Evolutionary conservation across 106 monocot genomes (phyloP).

Genomic region (Acanthochlamys bracteata): DNA sequence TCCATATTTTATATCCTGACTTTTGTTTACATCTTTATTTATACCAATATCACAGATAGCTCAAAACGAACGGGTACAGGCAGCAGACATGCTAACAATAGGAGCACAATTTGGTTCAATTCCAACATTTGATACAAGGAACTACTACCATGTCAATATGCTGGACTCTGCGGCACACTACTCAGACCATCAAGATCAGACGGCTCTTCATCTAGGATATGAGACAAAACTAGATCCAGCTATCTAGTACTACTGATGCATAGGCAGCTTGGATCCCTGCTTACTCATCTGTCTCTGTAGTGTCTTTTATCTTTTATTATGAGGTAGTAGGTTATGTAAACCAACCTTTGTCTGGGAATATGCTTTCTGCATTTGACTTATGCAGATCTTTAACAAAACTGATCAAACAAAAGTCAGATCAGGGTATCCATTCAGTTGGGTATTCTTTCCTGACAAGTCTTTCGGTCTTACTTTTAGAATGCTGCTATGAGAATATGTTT

Average conservation of each 20-base stretch:
- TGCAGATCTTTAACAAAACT: no score
- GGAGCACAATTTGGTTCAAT: conserved; percentile 28
- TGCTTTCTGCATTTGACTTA: no score
- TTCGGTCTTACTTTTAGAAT: no score
- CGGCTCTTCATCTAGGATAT: conserved; percentile 55
- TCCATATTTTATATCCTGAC: not conserved
- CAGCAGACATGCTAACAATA: not conserved
- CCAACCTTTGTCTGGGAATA: no score
- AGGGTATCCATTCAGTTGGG: no score
- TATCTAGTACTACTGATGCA: conserved; percentile 2
- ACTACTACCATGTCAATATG: conserved; percentile 38
- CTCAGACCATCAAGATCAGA: conserved; percentile 38
- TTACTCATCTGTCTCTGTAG: not conserved
- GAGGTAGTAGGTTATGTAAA: no score
- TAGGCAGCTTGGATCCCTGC: not conserved
- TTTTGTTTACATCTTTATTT: not conserved
- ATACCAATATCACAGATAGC: conserved; percentile 7
- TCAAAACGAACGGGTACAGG: conserved; percentile 13
- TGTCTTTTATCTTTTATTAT: not conserved
- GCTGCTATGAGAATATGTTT: no score
- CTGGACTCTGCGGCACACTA: conserved; percentile 29
- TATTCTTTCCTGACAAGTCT: no score
- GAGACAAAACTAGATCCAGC: conserved; percentile 27
- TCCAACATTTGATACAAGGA: conserved; percentile 37
- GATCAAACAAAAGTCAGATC: no score